Evolutionary conservation across 106 monocot genomes (phyloP).

Genomic region (Triglochin maritima): DNA sequence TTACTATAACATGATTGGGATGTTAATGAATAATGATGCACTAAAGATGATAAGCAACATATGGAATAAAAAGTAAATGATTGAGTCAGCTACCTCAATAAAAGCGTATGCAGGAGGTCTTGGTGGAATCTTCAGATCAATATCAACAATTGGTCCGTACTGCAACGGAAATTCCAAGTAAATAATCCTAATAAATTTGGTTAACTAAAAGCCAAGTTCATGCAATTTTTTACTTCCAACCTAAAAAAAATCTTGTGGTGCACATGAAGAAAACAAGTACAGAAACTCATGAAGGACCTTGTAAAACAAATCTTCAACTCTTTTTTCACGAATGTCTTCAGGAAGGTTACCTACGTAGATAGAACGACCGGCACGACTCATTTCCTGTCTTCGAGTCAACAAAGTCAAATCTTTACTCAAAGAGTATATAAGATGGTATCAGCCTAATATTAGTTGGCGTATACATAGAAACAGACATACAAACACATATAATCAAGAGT

Average conservation of each 20-base stretch:
- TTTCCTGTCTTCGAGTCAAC: conserved; percentile 9
- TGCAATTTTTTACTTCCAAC: not conserved
- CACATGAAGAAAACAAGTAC: not conserved
- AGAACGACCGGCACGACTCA: conserved; percentile 42
- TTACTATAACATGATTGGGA: not conserved
- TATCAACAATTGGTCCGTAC: conserved; percentile 77
- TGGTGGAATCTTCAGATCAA: conserved; percentile 90
- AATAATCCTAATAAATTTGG: not conserved
- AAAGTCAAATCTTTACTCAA: too few relatives aligned
- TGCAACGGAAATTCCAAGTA: conserved; percentile 13
- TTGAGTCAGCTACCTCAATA: conserved; percentile 48
- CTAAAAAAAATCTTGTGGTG: not conserved
- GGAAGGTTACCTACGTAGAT: conserved; percentile 87
- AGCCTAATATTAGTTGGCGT: too few relatives aligned
- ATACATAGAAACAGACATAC: too few relatives aligned
- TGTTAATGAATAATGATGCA: not conserved
- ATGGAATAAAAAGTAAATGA: not conserved
- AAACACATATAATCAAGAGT: too few relatives aligned
- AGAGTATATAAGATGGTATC: too few relatives aligned
- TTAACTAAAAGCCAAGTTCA: not conserved
- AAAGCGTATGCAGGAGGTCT: conserved; percentile 94
- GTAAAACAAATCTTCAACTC: conserved; percentile 88
- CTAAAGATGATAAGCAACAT: not conserved
- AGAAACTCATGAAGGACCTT: conserved; percentile 31
- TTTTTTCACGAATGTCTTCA: conserved; percentile 65